These are phyloP conservation scores for Dionaea muscipula DNA, from an alignment of 179 eudicot genomes.

Conservation along the genomic window DNA sequence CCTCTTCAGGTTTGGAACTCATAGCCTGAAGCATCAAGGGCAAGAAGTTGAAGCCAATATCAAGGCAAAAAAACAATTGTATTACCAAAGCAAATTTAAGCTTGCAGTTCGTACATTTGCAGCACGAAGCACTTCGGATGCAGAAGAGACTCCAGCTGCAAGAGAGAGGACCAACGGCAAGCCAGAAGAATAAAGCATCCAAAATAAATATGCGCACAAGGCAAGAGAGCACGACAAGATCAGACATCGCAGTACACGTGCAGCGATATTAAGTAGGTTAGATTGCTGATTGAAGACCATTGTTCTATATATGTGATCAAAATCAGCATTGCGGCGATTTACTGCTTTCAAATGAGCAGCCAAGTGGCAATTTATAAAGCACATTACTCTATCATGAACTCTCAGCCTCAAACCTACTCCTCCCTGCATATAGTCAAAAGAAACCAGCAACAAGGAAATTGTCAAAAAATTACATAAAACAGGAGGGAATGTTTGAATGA, in stretches of 20 bases:
- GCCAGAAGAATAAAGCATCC: conserved; percentile 67
- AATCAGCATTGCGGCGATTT: conserved; percentile 86
- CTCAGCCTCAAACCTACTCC: conserved; percentile 97
- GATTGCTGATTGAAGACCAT: conserved; percentile 80
- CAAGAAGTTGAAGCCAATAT: conserved; percentile 7
- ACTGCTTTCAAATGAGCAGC: conserved; percentile 99
- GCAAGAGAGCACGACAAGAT: conserved; percentile 55
- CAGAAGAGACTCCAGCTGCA: conserved; percentile 81
- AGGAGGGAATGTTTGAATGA: too few relatives aligned
- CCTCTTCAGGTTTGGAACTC: conserved; percentile 45
- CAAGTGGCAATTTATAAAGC: conserved; percentile 89
- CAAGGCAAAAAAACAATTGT: conserved; percentile 2
- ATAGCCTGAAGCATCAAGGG: conserved; percentile 28
- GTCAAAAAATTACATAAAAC: too few relatives aligned
- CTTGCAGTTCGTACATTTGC: conserved; percentile 54
- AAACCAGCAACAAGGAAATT: not conserved
- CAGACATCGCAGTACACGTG: conserved; percentile 71
- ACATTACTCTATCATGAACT: conserved; percentile 82
- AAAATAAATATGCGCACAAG: conserved; percentile 56
- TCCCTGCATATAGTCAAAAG: conserved; percentile 50
- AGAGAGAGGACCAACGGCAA: conserved; percentile 53
- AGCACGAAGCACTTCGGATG: conserved; percentile 46
- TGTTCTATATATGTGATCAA: conserved; percentile 69
- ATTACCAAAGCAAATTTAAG: conserved; percentile 1
- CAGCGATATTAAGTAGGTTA: conserved; percentile 55